Base-by-base conservation (phyloP, 2,329 filamentous ascomycete genomes). In the Fonsecaea pedrosoi region DNA sequence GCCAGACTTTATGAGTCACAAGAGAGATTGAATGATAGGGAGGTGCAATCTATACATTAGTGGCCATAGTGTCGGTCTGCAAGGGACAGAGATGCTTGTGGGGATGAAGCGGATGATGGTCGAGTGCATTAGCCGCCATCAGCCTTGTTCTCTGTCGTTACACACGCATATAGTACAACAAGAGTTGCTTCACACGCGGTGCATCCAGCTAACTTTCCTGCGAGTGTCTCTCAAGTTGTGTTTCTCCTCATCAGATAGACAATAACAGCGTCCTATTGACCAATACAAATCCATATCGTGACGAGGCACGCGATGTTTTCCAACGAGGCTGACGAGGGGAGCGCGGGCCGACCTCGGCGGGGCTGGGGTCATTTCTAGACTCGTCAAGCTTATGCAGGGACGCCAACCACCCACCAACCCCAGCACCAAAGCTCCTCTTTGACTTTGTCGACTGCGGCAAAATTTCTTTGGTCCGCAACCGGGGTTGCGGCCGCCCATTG, bases 331-430 rank as follows among this genome's bases (percentile, higher is more conserved):
- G 48, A 42, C n/a, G 38, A 61, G 45, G 35, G 38, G 30, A 2
- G 45, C 21, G 59, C 59, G 59, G 59, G 59, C 59, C 59, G 59
- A 54, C 34, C 21, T 61, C 59, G 59, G 59, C 34, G 59, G 59
- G 59, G 48, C 34, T 50, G 25, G 55, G 25, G n/a, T 32, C 48
- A 18, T 13, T 45, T 34, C 12, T n/a, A 54, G 34, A 35, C 59
- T 32, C 6, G 30, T 32, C 30, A 32, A 32, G 30, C 30, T 61
- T 61, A 54, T 61, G 59, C 59, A 61, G 59, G 59, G 59, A 61
- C 58, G 15, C 38, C 5, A 12, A 3, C 35, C 5, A 42, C 38
- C 38, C 13, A 42, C 5, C 38, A 15, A n/a, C 38, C 38, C 30
- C 30, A 32, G 30, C 30, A 32, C 30, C 30, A 5, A 38, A 61